Conservation (phyloP, 2,329 filamentous ascomycete genomes). For the Rhynchosporium agropyri region DNA sequence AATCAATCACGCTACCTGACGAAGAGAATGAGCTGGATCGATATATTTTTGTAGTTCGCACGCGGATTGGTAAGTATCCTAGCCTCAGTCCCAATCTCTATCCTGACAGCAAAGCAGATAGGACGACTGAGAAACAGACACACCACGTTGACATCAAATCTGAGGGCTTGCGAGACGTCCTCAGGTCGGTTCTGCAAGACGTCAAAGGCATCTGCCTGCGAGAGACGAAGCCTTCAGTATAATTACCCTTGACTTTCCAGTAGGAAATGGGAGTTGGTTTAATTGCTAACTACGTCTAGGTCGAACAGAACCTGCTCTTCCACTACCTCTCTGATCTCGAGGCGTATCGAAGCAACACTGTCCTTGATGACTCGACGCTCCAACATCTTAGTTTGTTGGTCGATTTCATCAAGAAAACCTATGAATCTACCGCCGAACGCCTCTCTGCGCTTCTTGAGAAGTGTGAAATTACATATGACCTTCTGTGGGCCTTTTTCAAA, state of each 20-base stretch:
- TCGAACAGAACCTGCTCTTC: constrained; percentile 26
- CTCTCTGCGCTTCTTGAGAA: constrained; percentile 36
- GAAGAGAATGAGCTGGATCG: constrained; percentile 26
- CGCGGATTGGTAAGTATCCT: constrained; percentile 24
- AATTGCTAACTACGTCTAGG: constrained; percentile 20
- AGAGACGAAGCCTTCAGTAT: constrained; percentile 30
- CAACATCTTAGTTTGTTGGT: constrained; percentile 27
- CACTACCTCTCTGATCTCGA: constrained; percentile 28
- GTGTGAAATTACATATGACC: constrained; percentile 43
- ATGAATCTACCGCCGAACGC: constrained; percentile 18
- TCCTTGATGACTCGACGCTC: constrained; percentile 11
- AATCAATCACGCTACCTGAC: constrained; percentile 27
- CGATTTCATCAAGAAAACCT: constrained; percentile 27
- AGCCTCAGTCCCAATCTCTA: constrained; percentile 9
- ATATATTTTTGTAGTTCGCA: constrained; percentile 29
- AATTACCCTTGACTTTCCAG: not conserved
- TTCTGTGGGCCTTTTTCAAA: constrained; percentile 45
- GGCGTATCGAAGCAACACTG: constrained; percentile 7
- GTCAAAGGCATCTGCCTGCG: constrained; percentile 41
- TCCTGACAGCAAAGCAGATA: constrained; percentile 21
- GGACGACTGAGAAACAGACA: constrained; percentile 19
- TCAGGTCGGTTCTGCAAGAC: constrained; percentile 40
- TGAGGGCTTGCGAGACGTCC: constrained; percentile 39
- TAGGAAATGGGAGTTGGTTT: too few species aligned
- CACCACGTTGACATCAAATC: constrained; percentile 43